Percentiles rank a stretch among this genome's conserved stretches.
Evolutionary conservation across 805 yeast genomes (phyloP).

Genomic region (Ogataea nonfermentans): DNA sequence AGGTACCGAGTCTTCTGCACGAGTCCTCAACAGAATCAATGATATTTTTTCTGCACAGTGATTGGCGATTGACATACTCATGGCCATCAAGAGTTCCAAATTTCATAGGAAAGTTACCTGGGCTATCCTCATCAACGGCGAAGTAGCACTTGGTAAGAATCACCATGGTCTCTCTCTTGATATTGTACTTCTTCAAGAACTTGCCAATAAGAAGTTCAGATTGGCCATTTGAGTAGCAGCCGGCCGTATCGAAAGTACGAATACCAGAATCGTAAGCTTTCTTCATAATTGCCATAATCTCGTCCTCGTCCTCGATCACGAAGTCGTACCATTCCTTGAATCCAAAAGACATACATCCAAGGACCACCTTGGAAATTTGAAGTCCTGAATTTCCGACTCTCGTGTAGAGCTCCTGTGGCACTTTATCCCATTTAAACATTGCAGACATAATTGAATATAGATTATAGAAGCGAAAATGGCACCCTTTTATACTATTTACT

Average conservation of each 20-base stretch:
- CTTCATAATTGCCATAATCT: slow-evolving; percentile 43
- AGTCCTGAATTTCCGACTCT: slow-evolving; percentile 36
- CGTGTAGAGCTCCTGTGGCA: neutral
- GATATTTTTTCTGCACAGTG: slow-evolving; percentile 46
- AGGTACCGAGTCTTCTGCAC: slow-evolving; percentile 49
- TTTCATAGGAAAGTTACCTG: slow-evolving; percentile 21
- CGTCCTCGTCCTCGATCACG: slow-evolving; percentile 48
- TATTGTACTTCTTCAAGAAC: slow-evolving; percentile 49
- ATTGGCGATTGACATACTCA: slow-evolving; percentile 35
- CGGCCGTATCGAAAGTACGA: slow-evolving; percentile 53
- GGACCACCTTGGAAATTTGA: slow-evolving; percentile 45
- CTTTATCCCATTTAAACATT: neutral
- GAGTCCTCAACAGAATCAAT: slow-evolving; percentile 42
- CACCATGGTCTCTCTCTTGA: slow-evolving; percentile 54
- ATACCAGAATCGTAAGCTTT: slow-evolving; percentile 46
- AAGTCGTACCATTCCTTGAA: slow-evolving; percentile 41
- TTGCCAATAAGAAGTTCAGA: slow-evolving; percentile 53
- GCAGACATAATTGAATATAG: too few relatives aligned
- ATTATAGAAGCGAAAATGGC: too few relatives aligned
- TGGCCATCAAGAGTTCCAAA: slow-evolving; percentile 8
- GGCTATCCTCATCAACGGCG: slow-evolving; percentile 30
- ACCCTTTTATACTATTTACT: too few relatives aligned
- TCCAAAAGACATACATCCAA: slow-evolving; percentile 58
- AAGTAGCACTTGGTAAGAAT: slow-evolving; percentile 47
- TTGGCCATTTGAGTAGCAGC: slow-evolving; percentile 44